These are phyloP conservation scores for Strombidium stylifer DNA, from an alignment of 73 alveolate genomes.

Conservation along the genomic window DNA sequence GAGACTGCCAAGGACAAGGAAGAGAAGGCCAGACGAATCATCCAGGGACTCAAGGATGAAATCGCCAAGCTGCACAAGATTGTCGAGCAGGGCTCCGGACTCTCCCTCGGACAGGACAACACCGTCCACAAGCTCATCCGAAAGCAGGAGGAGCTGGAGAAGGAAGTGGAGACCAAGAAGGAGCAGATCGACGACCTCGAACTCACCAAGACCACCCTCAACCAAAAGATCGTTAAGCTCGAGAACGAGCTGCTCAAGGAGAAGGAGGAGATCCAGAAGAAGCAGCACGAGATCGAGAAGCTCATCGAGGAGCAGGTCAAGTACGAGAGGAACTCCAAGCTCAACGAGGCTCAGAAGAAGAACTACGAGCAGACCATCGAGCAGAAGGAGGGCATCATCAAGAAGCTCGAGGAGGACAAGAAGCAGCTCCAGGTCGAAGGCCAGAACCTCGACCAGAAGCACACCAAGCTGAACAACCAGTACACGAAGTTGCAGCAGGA, in stretches of 20 bases:
- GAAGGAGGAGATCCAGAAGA: slow-evolving; percentile 62
- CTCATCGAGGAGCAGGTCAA: slow-evolving; percentile 45
- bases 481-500: neutral
- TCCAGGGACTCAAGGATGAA: slow-evolving; percentile 79
- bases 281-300: slow-evolving; percentile 63
- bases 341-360: slow-evolving; percentile 69
- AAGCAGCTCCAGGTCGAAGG: slow-evolving; percentile 42
- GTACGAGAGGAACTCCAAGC: slow-evolving; percentile 60
- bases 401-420: slow-evolving; percentile 51
- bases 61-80: slow-evolving; percentile 66
- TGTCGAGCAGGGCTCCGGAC: slow-evolving; percentile 82
- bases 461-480: neutral
- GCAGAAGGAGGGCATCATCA: slow-evolving; percentile 48
- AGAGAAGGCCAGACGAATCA: slow-evolving; percentile 84
- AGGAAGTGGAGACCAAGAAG: slow-evolving; percentile 49
- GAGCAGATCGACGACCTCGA: slow-evolving; percentile 55
- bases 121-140: slow-evolving; percentile 71
- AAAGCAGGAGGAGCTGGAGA: slow-evolving; percentile 58
- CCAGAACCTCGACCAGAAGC: neutral
- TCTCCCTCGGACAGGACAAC: slow-evolving; percentile 74
- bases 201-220: neutral
- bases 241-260: slow-evolving; percentile 63
- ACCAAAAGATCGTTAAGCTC: slow-evolving; percentile 42
- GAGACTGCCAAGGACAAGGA: slow-evolving; percentile 85
- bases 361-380: slow-evolving; percentile 50